phyloP scores from a whole-genome alignment of 129 eudicot species.

The Solidago caesia region DNA sequence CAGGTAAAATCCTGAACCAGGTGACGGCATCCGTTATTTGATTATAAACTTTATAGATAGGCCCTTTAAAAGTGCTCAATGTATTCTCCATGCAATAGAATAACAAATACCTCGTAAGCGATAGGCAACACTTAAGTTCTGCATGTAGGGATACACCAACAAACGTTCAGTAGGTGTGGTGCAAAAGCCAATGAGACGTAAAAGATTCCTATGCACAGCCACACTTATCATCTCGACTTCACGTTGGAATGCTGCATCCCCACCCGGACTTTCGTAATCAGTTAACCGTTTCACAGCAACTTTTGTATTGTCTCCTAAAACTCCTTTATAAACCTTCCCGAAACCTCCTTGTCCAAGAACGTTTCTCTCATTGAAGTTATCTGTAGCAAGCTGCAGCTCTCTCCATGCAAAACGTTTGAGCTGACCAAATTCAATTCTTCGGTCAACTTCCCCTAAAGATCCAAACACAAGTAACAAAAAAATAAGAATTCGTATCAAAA shows the following conservation, averaged over 20 bases:
- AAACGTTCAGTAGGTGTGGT: slow-evolving; percentile 95
- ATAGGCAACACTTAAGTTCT: slow-evolving; percentile 93
- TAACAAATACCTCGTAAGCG: slow-evolving; percentile 73
- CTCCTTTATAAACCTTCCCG: slow-evolving; percentile 97
- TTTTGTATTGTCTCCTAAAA: slow-evolving; percentile 73
- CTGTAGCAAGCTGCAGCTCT: slow-evolving; percentile 95
- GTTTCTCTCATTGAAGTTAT: slow-evolving; percentile 82
- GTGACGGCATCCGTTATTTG: neutral
- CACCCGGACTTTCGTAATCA: slow-evolving; percentile 88
- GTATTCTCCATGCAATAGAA: neutral
- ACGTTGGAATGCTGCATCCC: slow-evolving; percentile 93
- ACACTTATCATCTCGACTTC: slow-evolving; percentile 99
- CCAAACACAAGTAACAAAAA: slow-evolving; percentile 9
- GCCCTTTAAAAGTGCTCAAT: neutral
- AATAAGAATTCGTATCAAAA: neutral
- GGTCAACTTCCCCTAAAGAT: slow-evolving; percentile 92
- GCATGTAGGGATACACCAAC: slow-evolving; percentile 94
- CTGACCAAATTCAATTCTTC: slow-evolving; percentile 92
- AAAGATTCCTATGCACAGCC: slow-evolving; percentile 87
- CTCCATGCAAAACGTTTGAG: slow-evolving; percentile 88
- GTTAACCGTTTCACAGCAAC: slow-evolving; percentile 96
- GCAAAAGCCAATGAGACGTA: slow-evolving; percentile 91
- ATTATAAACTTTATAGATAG: neutral
- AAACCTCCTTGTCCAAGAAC: slow-evolving; percentile 98
- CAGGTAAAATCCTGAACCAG: neutral